Evolutionary conservation across 2,329 filamentous ascomycete species (phyloP), one percentile per base, ranked within the genome.

Genomic region (Stachybotrys chartarum): DNA sequence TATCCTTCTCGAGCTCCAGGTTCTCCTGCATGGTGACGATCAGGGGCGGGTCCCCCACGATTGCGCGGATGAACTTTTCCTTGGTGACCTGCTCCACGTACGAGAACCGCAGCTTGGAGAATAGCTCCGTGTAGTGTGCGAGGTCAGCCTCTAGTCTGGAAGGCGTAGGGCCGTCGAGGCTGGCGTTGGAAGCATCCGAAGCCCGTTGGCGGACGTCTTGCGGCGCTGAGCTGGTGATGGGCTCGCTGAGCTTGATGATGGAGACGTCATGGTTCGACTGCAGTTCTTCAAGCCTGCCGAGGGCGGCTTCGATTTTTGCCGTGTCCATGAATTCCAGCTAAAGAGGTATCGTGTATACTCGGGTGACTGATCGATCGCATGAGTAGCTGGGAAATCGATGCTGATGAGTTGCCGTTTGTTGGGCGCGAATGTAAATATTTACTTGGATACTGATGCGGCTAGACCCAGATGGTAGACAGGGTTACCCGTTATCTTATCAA

Each of bases 11-110:
- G 30, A 96, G 74, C 56, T 86, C 85, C 51, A 87, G 75, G 68
- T 97, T 97, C 67, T 97, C 92, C 63, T 86, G 82, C 48, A 86
- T 83, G 46, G 87, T 87, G 56, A 96, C 89, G 50, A 97, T 87
- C 16, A 92, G 79, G 0, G 93, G 94, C 51, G 92, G 91, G 59
- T 96, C 90, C 59, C 90, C 91, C 16, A 95, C 91, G 63, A 97
- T 95, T 60, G 90, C 87, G 62, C 91, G 90, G 54, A 99, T 86
- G 71, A 97, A 97, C 67, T 96, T 96, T 71, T 99, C 94, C 74
- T 97, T 99, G 49, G 93, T 97, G 59, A 97, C 91, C 77, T 97
- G 94, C 73, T 99, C 94, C 63, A 97, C 88, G 73, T 97, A 97
- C 60, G 90, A 95, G 77, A 97, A 97, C 63, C 93, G 90, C 45